Evolutionary conservation across 2,329 filamentous ascomycete genomes (phyloP).

Genomic region (Phialemonium atrogriseum): DNA sequence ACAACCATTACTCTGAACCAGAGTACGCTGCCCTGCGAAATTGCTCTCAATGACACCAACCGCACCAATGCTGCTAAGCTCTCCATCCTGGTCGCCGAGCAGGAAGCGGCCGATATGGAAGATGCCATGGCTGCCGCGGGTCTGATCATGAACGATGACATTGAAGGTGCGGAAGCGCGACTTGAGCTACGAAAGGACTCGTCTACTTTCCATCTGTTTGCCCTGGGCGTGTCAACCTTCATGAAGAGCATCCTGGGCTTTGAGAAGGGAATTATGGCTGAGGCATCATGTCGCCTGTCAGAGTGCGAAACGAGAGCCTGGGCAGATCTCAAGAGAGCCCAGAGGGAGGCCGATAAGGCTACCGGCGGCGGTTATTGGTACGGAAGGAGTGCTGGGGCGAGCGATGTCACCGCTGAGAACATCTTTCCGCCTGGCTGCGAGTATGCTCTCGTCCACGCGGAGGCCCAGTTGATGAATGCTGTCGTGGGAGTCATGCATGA

Average conservation of each 20-base stretch:
- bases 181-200: slow-evolving; percentile 63
- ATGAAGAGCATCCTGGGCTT: slow-evolving; percentile 82
- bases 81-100: no score
- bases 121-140: slow-evolving; percentile 57
- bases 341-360: slow-evolving; percentile 44
- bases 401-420: slow-evolving; percentile 23
- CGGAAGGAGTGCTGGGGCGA: slow-evolving; percentile 16
- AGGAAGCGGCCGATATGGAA: slow-evolving; percentile 46
- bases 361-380: slow-evolving; percentile 12
- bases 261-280: slow-evolving; percentile 83
- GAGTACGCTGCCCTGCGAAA: no score
- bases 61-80: no score
- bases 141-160: slow-evolving; percentile 82
- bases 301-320: slow-evolving; percentile 71
- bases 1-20: no score
- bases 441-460: slow-evolving; percentile 74
- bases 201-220: slow-evolving; percentile 85
- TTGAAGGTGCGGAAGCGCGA: slow-evolving; percentile 70
- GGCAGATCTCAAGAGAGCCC: slow-evolving; percentile 66
- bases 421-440: slow-evolving; percentile 81
- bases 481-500: slow-evolving; percentile 87
- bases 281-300: slow-evolving; percentile 64
- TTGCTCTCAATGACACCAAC: no score
- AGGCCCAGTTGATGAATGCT: slow-evolving; percentile 82
- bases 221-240: slow-evolving; percentile 73